phyloP scores from a whole-genome alignment of 1,139 yeast species.

The Pichia terricola region DNA sequence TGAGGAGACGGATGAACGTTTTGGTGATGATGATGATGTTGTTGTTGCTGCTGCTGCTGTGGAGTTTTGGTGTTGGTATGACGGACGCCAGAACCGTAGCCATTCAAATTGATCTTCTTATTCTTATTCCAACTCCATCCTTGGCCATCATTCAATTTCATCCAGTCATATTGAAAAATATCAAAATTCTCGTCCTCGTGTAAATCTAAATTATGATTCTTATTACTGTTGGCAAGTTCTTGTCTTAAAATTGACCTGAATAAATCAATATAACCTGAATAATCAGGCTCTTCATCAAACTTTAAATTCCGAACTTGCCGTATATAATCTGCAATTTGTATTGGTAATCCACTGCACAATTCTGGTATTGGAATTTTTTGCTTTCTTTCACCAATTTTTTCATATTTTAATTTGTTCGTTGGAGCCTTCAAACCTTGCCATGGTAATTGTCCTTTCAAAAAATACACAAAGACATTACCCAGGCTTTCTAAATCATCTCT shows the following conservation, averaged over 20 bases:
- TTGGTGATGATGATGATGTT: slow-evolving; percentile 3
- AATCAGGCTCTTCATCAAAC: slow-evolving; percentile 31
- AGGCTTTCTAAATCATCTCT: slow-evolving; percentile 54
- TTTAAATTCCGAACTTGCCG: slow-evolving; percentile 74
- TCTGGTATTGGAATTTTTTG: slow-evolving; percentile 56
- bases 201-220: not conserved
- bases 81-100: slow-evolving; percentile 51
- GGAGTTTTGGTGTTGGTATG: slow-evolving; percentile 1
- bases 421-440: slow-evolving; percentile 63
- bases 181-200: not conserved
- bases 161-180: slow-evolving; percentile 91
- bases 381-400: slow-evolving; percentile 44
- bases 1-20: not conserved
- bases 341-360: slow-evolving; percentile 74
- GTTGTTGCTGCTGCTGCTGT: slow-evolving; percentile 3
- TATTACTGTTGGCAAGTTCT: slow-evolving; percentile 37
- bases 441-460: slow-evolving; percentile 51
- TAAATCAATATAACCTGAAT: slow-evolving; percentile 69
- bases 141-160: slow-evolving; percentile 80
- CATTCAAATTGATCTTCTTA: slow-evolving; percentile 84
- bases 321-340: slow-evolving; percentile 79
- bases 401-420: slow-evolving; percentile 72
- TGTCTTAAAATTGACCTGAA: slow-evolving; percentile 66
- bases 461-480: slow-evolving; percentile 58
- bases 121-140: slow-evolving; percentile 85